These are phyloP conservation scores for Linnemannia elongata DNA, from an alignment of 192 early-diverging fungal genomes.

Conservation along the genomic window DNA sequence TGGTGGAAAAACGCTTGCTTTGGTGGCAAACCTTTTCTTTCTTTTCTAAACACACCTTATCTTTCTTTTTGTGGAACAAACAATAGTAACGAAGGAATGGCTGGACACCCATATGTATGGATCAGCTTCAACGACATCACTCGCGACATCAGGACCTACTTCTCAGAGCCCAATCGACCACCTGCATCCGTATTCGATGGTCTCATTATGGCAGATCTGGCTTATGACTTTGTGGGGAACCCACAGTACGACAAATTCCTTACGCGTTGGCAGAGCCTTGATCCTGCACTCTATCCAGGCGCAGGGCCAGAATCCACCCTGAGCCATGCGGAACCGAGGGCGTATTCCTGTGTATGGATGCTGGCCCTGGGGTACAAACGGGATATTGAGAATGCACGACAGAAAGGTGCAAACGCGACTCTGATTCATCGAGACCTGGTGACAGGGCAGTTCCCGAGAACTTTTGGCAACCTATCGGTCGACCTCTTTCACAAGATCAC, in stretches of 20 bases:
- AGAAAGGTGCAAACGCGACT: background rate
- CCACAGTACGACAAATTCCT: conserved; percentile 4
- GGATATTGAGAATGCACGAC: conserved; percentile 6
- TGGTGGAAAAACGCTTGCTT: background rate
- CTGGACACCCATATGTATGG: conserved; percentile 9
- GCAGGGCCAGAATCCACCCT: background rate
- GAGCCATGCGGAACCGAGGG: background rate
- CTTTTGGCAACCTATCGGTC: conserved; percentile 1
- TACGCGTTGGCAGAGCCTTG: conserved; percentile 10
- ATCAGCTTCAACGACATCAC: conserved; percentile 5
- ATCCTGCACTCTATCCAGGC: conserved; percentile 14
- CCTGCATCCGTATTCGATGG: conserved; percentile 4
- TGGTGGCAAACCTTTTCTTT: background rate
- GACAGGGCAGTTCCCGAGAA: conserved; percentile 2
- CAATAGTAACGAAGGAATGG: background rate
- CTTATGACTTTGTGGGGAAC: background rate
- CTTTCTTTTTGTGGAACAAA: background rate
- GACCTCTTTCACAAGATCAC: conserved; percentile 1
- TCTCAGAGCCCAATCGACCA: background rate
- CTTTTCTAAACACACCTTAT: background rate
- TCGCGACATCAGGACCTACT: background rate
- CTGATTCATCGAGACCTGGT: background rate
- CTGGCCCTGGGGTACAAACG: conserved; percentile 12
- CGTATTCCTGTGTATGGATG: conserved; percentile 8
- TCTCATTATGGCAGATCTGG: background rate